Base-by-base conservation (phyloP, 2,329 filamentous ascomycete species). In the Aspergillus novofumigatus region DNA sequence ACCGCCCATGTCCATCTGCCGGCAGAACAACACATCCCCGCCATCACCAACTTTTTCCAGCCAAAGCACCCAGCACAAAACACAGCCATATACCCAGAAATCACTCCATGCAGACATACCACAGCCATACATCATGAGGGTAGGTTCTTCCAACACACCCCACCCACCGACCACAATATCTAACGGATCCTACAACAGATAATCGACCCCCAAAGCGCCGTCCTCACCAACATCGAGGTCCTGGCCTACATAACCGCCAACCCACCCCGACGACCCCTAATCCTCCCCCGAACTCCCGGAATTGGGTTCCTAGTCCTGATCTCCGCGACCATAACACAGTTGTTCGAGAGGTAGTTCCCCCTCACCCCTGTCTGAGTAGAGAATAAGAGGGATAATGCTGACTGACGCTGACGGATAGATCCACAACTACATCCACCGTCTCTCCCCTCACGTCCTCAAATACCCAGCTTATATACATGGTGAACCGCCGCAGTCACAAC, bases 251-350 rank as follows among this genome's bases (percentile, higher is more conserved):
- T 78, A 38, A 72, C 70, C 14, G 59, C 70, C 25, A 75, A 77
- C 54, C 75, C 76, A 25, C 75, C 76, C 41, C 72, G 75, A 59
- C 68, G 71, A 52, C 69, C 73, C 10, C 71, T 4, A 74, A 73
- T 56, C 68, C 72, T 21, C 72, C 75, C 49, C 69, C 70, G 41
- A 74, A 70, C 55, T 62, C 70, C 11, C 64, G 69, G 28, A 70
- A 74, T 53, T 77, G 72, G 65, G 66, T 71, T 2, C 75, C 75
- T 11, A 75, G 70, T 29, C 75, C 75, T 3, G 75, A 77, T 59
- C 56, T 79, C n/a, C 65, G 75, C 54, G 75, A 77, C 56, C 75
- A 79, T 62, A 75, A 77, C 59, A 76, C 74, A 1, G 75, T 79
- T 20, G 71, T 78, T 14, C 76, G 77, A 57, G 77, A 79, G 67